Conservation (phyloP, 2,329 filamentous ascomycete species). For the Trichoderma koningiopsis region DNA sequence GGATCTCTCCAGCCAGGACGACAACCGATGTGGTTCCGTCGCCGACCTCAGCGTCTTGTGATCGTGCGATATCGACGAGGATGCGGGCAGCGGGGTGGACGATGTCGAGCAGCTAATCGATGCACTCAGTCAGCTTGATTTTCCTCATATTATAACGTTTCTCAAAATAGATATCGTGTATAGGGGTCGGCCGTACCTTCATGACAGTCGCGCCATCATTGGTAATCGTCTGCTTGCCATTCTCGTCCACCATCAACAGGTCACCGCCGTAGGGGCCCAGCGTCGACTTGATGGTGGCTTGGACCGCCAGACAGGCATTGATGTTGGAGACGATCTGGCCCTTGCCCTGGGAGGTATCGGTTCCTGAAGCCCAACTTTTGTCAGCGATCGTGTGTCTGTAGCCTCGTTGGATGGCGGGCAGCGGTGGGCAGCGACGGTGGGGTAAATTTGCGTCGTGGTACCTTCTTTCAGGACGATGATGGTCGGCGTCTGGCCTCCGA, state of each 20-base stretch:
- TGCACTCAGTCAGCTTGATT: slow-evolving; percentile 12
- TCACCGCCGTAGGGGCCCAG: slow-evolving; percentile 96
- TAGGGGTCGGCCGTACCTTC: slow-evolving; percentile 64
- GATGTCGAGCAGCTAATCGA: slow-evolving; percentile 83
- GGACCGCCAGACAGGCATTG: slow-evolving; percentile 94
- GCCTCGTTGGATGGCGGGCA: slow-evolving; percentile 26
- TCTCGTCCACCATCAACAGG: slow-evolving; percentile 90
- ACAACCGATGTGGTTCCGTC: slow-evolving; percentile 98
- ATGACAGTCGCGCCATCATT: slow-evolving; percentile 99
- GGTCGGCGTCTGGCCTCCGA: slow-evolving; percentile 95
- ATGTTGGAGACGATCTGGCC: slow-evolving; percentile 98
- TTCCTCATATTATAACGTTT: neutral
- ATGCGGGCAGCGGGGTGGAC: slow-evolving; percentile 96
- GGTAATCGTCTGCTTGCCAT: slow-evolving; percentile 95
- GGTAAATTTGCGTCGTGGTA: slow-evolving; percentile 54
- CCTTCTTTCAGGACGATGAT: slow-evolving; percentile 98
- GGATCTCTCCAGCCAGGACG: slow-evolving; percentile 92
- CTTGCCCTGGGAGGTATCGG: slow-evolving; percentile 95
- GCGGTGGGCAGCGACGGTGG: slow-evolving; percentile 40
- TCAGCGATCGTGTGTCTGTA: neutral
- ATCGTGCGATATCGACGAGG: slow-evolving; percentile 96
- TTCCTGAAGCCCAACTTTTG: slow-evolving; percentile 60
- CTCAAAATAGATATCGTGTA: neutral
- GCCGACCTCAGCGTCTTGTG: slow-evolving; percentile 98
- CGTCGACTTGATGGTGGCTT: slow-evolving; percentile 93